These are phyloP conservation scores for Ephemerocybe angulata DNA, from an alignment of 768 basidiomycete species.

Conservation along the genomic window DNA sequence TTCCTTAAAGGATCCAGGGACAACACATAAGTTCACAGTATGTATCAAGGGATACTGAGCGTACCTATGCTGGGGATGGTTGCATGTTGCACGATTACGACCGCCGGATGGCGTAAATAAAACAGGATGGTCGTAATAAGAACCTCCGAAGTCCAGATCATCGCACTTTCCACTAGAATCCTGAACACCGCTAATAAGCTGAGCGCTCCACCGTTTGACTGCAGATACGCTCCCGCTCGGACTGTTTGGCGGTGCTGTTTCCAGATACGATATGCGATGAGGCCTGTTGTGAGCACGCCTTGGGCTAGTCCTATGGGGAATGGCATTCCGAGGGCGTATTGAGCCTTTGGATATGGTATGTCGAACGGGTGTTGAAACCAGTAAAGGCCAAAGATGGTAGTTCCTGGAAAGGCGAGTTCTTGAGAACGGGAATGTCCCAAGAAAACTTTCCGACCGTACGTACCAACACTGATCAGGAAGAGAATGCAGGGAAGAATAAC, in stretches of 20 bases:
- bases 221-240: not conserved
- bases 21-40: not conserved
- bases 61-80: constrained; percentile 8
- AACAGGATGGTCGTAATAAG: constrained; percentile 14
- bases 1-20: not conserved
- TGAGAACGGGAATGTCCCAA: not conserved
- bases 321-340: not conserved
- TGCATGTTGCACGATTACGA: constrained; percentile 9
- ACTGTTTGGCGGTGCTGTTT: constrained; percentile 8
- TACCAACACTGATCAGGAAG: not conserved
- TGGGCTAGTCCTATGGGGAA: constrained; percentile 7
- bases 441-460: not conserved
- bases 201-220: not conserved
- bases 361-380: not conserved
- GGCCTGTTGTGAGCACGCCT: constrained; percentile 4
- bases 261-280: constrained; percentile 13
- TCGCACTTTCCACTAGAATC: constrained; percentile 15
- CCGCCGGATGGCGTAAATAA: constrained; percentile 9
- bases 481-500: not conserved
- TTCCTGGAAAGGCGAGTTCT: not conserved
- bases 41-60: not conserved
- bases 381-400: not conserved
- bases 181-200: constrained; percentile 14
- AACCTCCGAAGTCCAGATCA: constrained; percentile 14
- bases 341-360: not conserved